Base-by-base conservation (phyloP, 768 basidiomycete genomes). In the Tremella fuciformis region DNA sequence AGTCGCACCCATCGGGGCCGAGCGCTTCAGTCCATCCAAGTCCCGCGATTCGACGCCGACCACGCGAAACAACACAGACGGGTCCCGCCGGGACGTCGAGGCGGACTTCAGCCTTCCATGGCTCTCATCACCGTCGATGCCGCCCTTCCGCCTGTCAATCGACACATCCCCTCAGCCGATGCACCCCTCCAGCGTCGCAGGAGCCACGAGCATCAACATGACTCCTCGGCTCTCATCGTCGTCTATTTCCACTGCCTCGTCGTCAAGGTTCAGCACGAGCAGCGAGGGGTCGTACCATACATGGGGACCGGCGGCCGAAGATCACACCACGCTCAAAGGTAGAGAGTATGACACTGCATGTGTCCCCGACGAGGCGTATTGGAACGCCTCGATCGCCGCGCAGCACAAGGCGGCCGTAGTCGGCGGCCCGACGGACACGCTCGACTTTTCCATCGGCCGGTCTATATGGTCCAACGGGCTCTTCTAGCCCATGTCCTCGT, bases 371-470 rank as follows among this genome's bases (percentile, higher is more conserved):
- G 25, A 52, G 26, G 25, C 18, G 21, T 22, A 21, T n/a, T 21
- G 18, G 21, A 24, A 50, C 19, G 42, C 16, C 42, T 46, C n/a
- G 42, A n/a, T 46, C 42, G 42, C 22, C 15, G 42, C 42, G 42
- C 42, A 29, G 49, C 16, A n/a, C 24, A 24, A 18, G 11, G 38
- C 16, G 16, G 49, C 7, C 21, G 49, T 50, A 8, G 21, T 16
- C 7, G 21, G 19, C 49, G 21, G 19, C 18, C 25, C 19, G 21
- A 18, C 22, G 25, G 51, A 52, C 25, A 8, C 38, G 4, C 4
- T 52, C 24, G 51, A 52, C 24, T 52, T 52, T 52, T 52, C 51
- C 13, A 38, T 34, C 22, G 51, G 51, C 34, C 26, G 38, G 38
- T 52, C 51, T 9, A 52, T 52, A 9, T 52, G 51, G 51, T 52